Conservation (phyloP, 2,329 filamentous ascomycete species). For the Verruconis gallopava region DNA sequence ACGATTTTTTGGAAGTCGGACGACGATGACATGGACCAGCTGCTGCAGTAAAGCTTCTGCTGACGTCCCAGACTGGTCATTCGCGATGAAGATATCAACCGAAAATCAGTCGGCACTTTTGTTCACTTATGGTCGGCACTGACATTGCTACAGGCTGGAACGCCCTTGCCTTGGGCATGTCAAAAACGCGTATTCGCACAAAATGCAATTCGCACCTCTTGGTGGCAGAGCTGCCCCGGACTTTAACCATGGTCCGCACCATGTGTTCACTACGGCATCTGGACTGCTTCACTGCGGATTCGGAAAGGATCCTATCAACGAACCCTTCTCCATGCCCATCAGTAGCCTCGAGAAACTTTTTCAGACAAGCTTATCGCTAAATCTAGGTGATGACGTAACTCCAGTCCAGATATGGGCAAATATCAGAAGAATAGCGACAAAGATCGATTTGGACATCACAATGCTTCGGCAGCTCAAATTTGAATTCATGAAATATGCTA, state of each 20-base stretch:
- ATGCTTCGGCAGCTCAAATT: neutral
- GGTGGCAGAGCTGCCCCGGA: neutral
- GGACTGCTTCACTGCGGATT: neutral
- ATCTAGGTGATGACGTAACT: conserved; percentile 6
- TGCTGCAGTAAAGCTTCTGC: no score
- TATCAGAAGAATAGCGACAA: neutral
- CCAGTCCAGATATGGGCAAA: conserved; percentile 8
- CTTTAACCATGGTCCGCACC: conserved; percentile 1
- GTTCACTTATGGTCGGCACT: neutral
- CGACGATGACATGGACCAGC: no score
- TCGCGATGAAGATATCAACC: no score
- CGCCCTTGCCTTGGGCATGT: conserved; percentile 2
- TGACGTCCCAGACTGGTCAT: no score
- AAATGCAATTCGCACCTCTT: neutral
- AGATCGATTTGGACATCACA: neutral
- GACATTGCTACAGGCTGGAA: conserved; percentile 3
- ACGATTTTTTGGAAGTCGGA: no score
- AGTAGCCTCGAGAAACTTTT: conserved; percentile 1
- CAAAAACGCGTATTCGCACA: neutral
- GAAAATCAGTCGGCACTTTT: neutral
- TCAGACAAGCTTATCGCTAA: neutral
- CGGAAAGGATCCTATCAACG: neutral
- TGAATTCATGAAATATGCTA: conserved; percentile 7
- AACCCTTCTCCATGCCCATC: neutral
- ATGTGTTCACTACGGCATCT: conserved; percentile 1